Conservation (phyloP, 768 basidiomycete genomes). For the Cystofilobasidium macerans region DNA sequence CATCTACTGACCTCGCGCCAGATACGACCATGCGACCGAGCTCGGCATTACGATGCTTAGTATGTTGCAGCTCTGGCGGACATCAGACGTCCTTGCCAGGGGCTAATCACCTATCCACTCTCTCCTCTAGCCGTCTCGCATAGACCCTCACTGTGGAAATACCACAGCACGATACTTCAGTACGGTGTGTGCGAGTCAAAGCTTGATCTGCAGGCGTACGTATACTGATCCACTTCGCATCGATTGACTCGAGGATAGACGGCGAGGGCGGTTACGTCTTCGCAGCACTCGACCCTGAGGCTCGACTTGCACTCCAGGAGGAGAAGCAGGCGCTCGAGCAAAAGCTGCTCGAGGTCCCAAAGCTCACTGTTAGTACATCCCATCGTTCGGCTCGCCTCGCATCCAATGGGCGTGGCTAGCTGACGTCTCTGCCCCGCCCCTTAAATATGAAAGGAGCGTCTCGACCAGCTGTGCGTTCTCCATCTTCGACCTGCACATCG, state of each 20-base stretch:
- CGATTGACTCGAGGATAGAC: conserved; percentile 42
- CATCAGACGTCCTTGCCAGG: background rate
- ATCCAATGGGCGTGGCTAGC: background rate
- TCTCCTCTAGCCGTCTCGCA: conserved; percentile 25
- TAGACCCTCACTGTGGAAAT: conserved; percentile 27
- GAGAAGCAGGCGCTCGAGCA: conserved; percentile 83
- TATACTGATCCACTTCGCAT: too few species aligned
- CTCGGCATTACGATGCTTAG: conserved; percentile 27
- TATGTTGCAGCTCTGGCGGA: background rate
- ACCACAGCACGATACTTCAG: conserved; percentile 35
- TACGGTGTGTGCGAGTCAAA: conserved; percentile 26
- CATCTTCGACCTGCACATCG: background rate
- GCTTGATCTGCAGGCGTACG: too few species aligned
- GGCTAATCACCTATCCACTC: background rate
- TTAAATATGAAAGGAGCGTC: background rate
- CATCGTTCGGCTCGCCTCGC: background rate
- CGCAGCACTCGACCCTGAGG: conserved; percentile 61
- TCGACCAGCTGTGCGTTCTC: background rate
- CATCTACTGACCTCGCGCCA: background rate
- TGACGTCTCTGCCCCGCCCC: too few species aligned
- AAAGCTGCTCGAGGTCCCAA: conserved; percentile 80
- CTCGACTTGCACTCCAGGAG: conserved; percentile 77
- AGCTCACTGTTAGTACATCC: conserved; percentile 53
- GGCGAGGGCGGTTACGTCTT: conserved; percentile 93
- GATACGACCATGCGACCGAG: conserved; percentile 24